These are phyloP conservation scores for Metrosideros polymorpha DNA, from an alignment of 441 rosid species.

Conservation along the genomic window DNA sequence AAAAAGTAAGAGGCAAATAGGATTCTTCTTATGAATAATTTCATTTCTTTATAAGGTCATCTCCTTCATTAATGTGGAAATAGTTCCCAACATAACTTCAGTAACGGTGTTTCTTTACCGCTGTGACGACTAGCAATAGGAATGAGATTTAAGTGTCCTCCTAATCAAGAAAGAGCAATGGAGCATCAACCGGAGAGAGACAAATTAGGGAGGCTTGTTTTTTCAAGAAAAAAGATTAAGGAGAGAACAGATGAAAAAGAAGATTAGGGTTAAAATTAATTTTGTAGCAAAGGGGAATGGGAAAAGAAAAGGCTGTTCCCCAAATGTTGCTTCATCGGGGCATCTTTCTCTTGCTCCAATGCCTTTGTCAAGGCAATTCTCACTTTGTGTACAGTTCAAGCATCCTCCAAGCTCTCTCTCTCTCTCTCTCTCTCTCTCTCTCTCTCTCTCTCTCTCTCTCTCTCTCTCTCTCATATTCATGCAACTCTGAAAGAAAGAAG, in stretches of 20 bases:
- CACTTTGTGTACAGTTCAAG: conserved; percentile 19
- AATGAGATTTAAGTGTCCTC: background rate
- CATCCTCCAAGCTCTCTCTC: background rate
- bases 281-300: background rate
- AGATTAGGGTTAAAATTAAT: background rate
- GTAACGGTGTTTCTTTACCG: background rate
- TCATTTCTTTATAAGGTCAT: background rate
- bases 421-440: background rate
- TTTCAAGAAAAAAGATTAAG: background rate
- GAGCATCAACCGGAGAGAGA: background rate
- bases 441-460: background rate
- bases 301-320: conserved; percentile 11
- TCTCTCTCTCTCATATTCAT: background rate
- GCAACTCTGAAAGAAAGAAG: background rate
- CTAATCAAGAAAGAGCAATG: background rate
- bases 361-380: background rate
- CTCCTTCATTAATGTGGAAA: background rate
- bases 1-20: background rate
- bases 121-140: background rate
- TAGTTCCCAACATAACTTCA: background rate
- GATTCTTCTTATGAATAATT: background rate
- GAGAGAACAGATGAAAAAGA: background rate
- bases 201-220: background rate
- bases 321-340: conserved; percentile 3
- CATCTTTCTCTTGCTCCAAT: conserved; percentile 9